phyloP scores from a whole-genome alignment of 1,284 basidiomycete species.

The Neolentinus lepideus region DNA sequence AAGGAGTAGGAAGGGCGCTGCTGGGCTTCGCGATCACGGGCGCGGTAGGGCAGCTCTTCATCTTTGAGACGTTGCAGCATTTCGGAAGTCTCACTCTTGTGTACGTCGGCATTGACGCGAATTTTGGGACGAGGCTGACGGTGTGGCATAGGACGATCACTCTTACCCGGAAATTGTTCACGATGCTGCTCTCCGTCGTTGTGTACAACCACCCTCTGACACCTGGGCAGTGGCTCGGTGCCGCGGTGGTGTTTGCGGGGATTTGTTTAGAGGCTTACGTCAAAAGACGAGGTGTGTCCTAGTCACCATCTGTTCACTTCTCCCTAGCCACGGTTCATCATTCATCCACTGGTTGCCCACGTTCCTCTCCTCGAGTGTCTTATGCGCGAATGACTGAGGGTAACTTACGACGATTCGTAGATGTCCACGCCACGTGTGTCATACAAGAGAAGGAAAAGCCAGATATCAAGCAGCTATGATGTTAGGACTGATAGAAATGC shows the following conservation, averaged over 20 bases:
- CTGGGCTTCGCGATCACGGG: slow-evolving; percentile 87
- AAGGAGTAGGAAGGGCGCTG: slow-evolving; percentile 72
- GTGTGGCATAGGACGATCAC: slow-evolving; percentile 88
- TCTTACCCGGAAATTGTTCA: slow-evolving; percentile 96
- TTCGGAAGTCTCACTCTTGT: slow-evolving; percentile 94
- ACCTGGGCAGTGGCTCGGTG: slow-evolving; percentile 82
- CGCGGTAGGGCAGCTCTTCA: slow-evolving; percentile 93
- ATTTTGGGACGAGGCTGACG: too few species aligned
- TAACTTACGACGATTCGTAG: slow-evolving; percentile 27
- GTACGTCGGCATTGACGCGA: slow-evolving; percentile 37
- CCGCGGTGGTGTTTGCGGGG: slow-evolving; percentile 86
- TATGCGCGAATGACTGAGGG: too few species aligned
- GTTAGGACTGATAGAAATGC: neutral
- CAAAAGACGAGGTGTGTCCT: slow-evolving; percentile 66
- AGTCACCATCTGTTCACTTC: too few species aligned
- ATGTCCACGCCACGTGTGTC: slow-evolving; percentile 72
- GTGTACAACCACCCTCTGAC: slow-evolving; percentile 89
- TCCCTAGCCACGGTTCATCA: too few species aligned
- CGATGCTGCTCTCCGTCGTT: slow-evolving; percentile 93
- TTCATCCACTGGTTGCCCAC: neutral
- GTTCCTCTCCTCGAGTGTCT: too few species aligned
- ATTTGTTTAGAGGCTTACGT: slow-evolving; percentile 91
- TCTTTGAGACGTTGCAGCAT: slow-evolving; percentile 95
- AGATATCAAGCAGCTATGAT: slow-evolving; percentile 66
- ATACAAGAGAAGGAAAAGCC: slow-evolving; percentile 77